A percentile compares a stretch with the other conserved stretches of the same genome.
phyloP scores from a whole-genome alignment of 2,329 filamentous ascomycete genomes.

The Macroventuria anomochaeta region DNA sequence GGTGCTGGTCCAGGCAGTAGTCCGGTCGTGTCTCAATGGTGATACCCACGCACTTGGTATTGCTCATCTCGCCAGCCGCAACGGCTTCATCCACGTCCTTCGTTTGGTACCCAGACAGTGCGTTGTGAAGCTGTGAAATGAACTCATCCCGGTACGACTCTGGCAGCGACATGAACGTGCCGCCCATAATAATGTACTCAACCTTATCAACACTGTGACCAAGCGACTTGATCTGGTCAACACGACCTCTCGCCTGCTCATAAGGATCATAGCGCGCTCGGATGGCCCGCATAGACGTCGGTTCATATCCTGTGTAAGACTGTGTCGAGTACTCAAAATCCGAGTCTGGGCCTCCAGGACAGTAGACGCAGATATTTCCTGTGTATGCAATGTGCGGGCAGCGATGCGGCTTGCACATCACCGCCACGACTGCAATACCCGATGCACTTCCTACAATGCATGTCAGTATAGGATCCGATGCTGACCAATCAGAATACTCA shows the following conservation, averaged over 20 bases:
- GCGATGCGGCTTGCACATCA: conserved; percentile 99
- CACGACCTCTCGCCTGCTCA: conserved; percentile 92
- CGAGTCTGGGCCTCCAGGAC: conserved; percentile 93
- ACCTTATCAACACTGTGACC: conserved; percentile 99
- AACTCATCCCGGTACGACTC: conserved; percentile 91
- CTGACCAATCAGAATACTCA: conserved; percentile 51
- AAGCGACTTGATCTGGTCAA: conserved; percentile 94
- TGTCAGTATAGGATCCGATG: conserved; percentile 6
- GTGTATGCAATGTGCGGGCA: conserved; percentile 99
- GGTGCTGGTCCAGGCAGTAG: conserved; percentile 94
- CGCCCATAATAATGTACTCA: conserved; percentile 99
- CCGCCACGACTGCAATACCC: conserved; percentile 95
- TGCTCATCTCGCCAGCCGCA: conserved; percentile 92
- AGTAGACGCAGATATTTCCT: conserved; percentile 99
- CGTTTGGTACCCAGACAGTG: conserved; percentile 93
- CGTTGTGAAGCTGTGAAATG: conserved; percentile 95
- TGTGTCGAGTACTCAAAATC: conserved; percentile 99
- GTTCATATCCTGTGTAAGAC: conserved; percentile 98
- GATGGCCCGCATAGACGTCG: conserved; percentile 97
- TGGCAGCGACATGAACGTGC: conserved; percentile 96
- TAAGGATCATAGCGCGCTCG: conserved; percentile 97
- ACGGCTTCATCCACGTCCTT: conserved; percentile 95
- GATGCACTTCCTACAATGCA: conserved; percentile 77
- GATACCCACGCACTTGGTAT: conserved; percentile 96
- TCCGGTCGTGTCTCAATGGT: conserved; percentile 97